Base-by-base conservation (phyloP, 768 basidiomycete species). In the Scleroderma citrinum region DNA sequence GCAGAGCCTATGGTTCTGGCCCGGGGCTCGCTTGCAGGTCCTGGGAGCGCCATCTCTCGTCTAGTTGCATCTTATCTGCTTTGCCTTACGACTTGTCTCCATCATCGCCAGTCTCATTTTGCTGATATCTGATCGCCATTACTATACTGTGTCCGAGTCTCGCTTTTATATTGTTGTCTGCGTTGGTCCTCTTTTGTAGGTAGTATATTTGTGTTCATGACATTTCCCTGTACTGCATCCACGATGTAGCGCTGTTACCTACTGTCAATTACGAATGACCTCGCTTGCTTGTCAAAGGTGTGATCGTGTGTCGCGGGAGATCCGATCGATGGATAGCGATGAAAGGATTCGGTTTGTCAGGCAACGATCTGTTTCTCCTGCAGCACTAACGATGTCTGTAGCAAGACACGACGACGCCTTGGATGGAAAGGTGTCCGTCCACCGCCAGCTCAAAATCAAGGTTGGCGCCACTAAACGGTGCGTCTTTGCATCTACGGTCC, bases 381-480 rank as follows among this genome's bases (percentile, higher is more conserved):
- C 29, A 34, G 41, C 24, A 16, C 46, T 32, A 31, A 51, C 48
- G 29, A 50, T 23, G 48, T 53, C 56, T 48, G 46, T 53, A 7
- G 59, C 53, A 1, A 39, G 46, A 21, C 53, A 40, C 39, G 45
- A 46, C 16, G 24, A 16, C 24, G 38, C 17, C 14, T 24, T 48
- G 39, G n/a, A 64, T 59, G 57, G 50, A 56, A 21, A 20, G 46
- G 46, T 37, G 44, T 68, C 76, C 24, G 60, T 81, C 43, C 74
- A 74, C 44, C 77, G 78, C 46, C 86, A 89, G 58, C 77, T 92
- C 53, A 85, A 80, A 67, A 92, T 91, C 73, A 90, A 88, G 70
- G 59, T 81, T 5, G 81, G 81, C 24, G 78, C 72, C 35, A 77
- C 80, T 41, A 77, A 75, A 63, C 75, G 89, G 89, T 90, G 56